Evolutionary conservation across 495 filamentous ascomycete species (phyloP), one percentile per base, ranked within the genome.

Genomic region (Lophium mytilinum): DNA sequence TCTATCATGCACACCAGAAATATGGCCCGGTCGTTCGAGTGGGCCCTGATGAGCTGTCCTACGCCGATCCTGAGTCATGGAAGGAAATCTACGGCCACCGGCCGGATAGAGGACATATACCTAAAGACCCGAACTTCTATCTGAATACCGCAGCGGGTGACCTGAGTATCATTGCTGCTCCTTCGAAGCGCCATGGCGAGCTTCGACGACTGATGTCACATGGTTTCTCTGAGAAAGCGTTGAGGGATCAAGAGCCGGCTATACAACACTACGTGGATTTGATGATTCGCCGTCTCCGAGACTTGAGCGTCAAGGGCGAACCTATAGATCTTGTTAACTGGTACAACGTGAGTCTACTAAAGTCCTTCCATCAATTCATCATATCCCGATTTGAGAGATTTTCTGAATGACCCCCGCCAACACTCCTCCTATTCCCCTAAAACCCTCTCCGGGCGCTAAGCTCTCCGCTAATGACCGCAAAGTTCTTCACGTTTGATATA

Each of bases 401-500:
- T 30, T 6, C 6, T 30, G 24, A n/a, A n/a, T n/a, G n/a, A n/a
- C n/a, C n/a, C n/a, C n/a, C n/a, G n/a, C n/a, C n/a, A n/a, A n/a
- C n/a, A n/a, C n/a, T n/a, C n/a, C 24, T 6, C 2, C 24, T 6
- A 30, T 6, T 6, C 24, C 24, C 24, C 2, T 30, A 30, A 30
- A 30, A 30, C 24, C 24, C 6, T n/a, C n/a, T n/a, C n/a, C n/a
- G n/a, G n/a, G n/a, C n/a, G n/a, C 24, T 3, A 30, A 30, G 6
- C 6, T 3, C 24, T 30, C 24, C 24, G 3, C 24, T 30, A 30
- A 30, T 10, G 18, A n/a, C 43, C 4, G 19, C 17, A 14, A 12
- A 47, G 43, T 52, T 52, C 12, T 35, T 39, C 18, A 36, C 49
- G n/a, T 83, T 83, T 56, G 79, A 85, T 52, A 75, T 83, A 45